Evolutionary conservation across 306 rosid genomes (phyloP).

Genomic region (Trifolium pratense): DNA sequence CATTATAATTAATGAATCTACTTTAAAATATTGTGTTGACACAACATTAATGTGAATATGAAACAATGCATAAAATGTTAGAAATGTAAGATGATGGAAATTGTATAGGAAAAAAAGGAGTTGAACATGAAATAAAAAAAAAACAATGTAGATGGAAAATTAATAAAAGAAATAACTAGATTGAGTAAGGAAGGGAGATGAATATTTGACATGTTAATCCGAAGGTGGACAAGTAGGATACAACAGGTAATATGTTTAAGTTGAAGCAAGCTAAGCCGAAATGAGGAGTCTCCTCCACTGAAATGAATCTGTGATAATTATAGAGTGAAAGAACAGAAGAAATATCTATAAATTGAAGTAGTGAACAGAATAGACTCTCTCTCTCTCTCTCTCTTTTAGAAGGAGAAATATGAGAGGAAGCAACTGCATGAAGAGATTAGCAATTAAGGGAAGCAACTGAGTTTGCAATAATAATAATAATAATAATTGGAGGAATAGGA

Average conservation of each 20-base stretch:
- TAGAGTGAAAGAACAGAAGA: conserved; percentile 55
- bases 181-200: conserved; percentile 1
- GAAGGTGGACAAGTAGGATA: conserved; percentile 64
- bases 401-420: conserved; percentile 18
- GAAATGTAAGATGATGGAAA: conserved; percentile 10
- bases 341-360: conserved; percentile 16
- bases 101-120: neutral
- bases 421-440: conserved; percentile 26
- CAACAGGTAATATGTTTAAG: conserved; percentile 55
- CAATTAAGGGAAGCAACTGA: no score
- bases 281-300: conserved; percentile 62
- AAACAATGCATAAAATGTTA: conserved; percentile 1
- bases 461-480: no score
- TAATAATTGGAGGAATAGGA: neutral
- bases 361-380: conserved; percentile 6
- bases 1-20: conserved; percentile 15
- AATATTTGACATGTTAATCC: conserved; percentile 35
- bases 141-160: neutral
- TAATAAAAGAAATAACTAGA: conserved; percentile 21
- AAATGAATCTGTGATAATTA: conserved; percentile 53
- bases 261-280: conserved; percentile 59
- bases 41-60: conserved; percentile 22
- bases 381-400: neutral
- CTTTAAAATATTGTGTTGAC: conserved; percentile 25
- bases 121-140: conserved; percentile 26